Evolutionary conservation across 2,329 filamentous ascomycete species (phyloP), one percentile per base, ranked within the genome.

Genomic region (Teratosphaeria destructans): DNA sequence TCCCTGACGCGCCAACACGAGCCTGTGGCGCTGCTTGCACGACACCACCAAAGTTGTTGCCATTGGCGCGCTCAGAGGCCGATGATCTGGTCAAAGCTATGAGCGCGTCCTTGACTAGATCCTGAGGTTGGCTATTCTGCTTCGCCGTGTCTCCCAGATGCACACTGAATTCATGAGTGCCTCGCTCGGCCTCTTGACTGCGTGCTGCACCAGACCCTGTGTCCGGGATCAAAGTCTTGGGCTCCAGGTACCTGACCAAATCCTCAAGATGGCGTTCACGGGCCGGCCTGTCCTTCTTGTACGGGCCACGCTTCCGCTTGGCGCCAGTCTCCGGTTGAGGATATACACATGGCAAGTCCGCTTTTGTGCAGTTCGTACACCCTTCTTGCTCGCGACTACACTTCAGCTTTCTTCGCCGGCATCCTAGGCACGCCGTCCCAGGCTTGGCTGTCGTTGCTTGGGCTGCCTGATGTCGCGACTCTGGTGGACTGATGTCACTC

Each of bases 221-320:
- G 55, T 57, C 34, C 49, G 23, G 16, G 3, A 14, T 7, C 35
- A 53, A 52, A 19, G 52, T 57, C 54, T 61, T 64, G 14, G 67
- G 66, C 55, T 67, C 61, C 3, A 70, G 65, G 56, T 70, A 69
- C 56, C 62, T 65, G 14, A 67, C 63, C 11, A 70, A 58, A 56
- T 70, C 65, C 58, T 68, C 68, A 3, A 67, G 58, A 61, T 70
- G 67, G n/a, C 65, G 64, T 57, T 68, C 64, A 6, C 66, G 64
- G 39, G 64, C 57, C 47, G 63, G 61, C 52, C 67, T 68, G 57
- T 68, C 66, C 55, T 70, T 70, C 60, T 68, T 68, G 60, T 70
- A 70, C 1, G 68, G 67, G 1, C 68, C 68, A 57, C 68, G 65
- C 34, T 70, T 70, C 7, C 66, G 63, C 55, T 67, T 68, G n/a